Evolutionary conservation across 2,329 filamentous ascomycete species (phyloP).

Genomic region (Lachnellula suecica): DNA sequence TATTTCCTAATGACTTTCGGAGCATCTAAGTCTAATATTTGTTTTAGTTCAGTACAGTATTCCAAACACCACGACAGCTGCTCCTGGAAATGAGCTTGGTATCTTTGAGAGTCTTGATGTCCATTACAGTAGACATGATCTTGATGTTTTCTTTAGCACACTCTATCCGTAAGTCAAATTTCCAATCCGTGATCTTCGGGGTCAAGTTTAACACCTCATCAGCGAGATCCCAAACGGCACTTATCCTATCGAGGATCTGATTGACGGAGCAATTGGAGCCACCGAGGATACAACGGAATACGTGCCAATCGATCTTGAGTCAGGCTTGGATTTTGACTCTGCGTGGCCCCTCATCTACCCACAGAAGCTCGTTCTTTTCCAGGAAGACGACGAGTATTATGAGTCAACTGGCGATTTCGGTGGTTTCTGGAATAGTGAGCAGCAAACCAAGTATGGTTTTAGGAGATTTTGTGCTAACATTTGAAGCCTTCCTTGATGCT

Average conservation of each 20-base stretch:
- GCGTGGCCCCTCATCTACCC: constrained; percentile 48
- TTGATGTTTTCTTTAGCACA: constrained; percentile 40
- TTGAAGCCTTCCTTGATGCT: constrained; percentile 48
- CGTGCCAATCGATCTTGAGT: constrained; percentile 33
- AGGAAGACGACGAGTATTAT: constrained; percentile 33
- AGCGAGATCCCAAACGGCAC: constrained; percentile 40
- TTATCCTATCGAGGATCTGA: constrained; percentile 36
- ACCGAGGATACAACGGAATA: constrained; percentile 20
- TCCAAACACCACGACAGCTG: constrained; percentile 34
- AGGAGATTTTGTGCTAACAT: constrained; percentile 37
- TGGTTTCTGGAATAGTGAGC: constrained; percentile 46
- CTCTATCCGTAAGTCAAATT: constrained; percentile 29
- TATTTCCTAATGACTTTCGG: neutral
- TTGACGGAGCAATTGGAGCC: constrained; percentile 41
- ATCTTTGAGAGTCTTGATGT: constrained; percentile 46
- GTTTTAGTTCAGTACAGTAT: constrained; percentile 42
- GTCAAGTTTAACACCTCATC: constrained; percentile 4
- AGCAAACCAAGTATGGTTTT: constrained; percentile 38
- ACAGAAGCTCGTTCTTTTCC: constrained; percentile 46
- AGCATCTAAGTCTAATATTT: constrained; percentile 2
- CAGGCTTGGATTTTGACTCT: constrained; percentile 45
- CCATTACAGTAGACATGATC: constrained; percentile 43
- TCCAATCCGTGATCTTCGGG: neutral
- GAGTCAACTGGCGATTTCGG: constrained; percentile 20
- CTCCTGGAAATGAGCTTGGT: constrained; percentile 42